Evolutionary conservation across 345 rosid genomes (phyloP).

Genomic region (Euphorbia peplus): DNA sequence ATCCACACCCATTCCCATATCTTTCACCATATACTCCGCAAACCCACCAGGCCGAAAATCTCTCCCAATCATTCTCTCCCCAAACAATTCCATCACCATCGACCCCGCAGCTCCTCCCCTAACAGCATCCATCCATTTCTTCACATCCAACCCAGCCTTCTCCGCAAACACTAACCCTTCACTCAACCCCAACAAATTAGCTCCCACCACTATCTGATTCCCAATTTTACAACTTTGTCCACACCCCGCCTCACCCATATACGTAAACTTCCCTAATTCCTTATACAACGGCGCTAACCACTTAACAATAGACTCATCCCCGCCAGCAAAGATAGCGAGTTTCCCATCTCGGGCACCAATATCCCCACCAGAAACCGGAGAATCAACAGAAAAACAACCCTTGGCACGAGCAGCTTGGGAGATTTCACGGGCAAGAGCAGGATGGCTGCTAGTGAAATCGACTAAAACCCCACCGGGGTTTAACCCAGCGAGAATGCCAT

Average conservation of each 20-base stretch:
- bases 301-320: constrained; percentile 50
- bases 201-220: constrained; percentile 70
- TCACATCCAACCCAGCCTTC: constrained; percentile 56
- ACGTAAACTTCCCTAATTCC: constrained; percentile 52
- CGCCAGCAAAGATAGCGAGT: constrained; percentile 64
- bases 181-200: constrained; percentile 65
- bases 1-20: constrained; percentile 74
- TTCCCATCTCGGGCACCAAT: constrained; percentile 70
- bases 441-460: constrained; percentile 67
- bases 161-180: constrained; percentile 74
- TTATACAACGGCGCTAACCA: constrained; percentile 59
- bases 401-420: constrained; percentile 40
- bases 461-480: constrained; percentile 59
- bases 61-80: constrained; percentile 58
- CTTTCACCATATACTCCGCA: constrained; percentile 83
- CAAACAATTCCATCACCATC: constrained; percentile 64
- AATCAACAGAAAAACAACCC: constrained; percentile 65
- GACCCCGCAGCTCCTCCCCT: constrained; percentile 66
- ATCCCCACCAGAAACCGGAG: constrained; percentile 75
- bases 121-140: constrained; percentile 43
- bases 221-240: constrained; percentile 82
- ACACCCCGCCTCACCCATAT: constrained; percentile 69
- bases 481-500: constrained; percentile 54
- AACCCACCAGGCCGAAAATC: constrained; percentile 69
- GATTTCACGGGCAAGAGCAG: constrained; percentile 59